Evolutionary conservation across 2,329 filamentous ascomycete species (phyloP), one percentile per base, ranked within the genome.

Genomic region (Aspergillus persii): DNA sequence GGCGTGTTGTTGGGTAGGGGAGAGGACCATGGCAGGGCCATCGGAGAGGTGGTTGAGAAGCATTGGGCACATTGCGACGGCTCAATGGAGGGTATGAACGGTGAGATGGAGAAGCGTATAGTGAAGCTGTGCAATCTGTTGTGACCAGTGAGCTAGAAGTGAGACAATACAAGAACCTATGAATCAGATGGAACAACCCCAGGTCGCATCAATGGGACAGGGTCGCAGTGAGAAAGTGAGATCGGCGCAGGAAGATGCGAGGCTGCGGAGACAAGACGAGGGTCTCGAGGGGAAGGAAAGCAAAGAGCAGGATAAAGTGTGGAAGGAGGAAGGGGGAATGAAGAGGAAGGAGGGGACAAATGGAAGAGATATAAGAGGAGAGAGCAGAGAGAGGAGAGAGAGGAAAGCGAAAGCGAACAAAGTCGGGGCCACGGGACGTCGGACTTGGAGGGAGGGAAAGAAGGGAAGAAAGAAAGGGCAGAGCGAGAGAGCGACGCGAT

Each of bases 1-100:
- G 61, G 70, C 66, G 66, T 74, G 73, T 66, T 75, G 70, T 62
- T 75, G 75, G 68, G 69, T 68, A 64, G 74, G 74, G 66, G 76
- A 72, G 30, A 77, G 71, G 66, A 75, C 71, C 69, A 77, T 73
- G 53, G 74, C 68, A 50, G 76, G 76, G 54, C 76, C 76, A 61
- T 77, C 72, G 58, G 74, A 73, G 55, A 74, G 65, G 60, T 67
- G 67, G 67, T 72, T 72, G 62, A 74, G 68, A 57, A 78, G 68
- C 68, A 75, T 73, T 52, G 74, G 75, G 62, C 68, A 72, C 74
- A 78, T 77, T 44, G 41, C 68, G 61, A 51, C 44, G 26, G 50
- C 31, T 51, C 30, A 41, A 18, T 30, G 27, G 31, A 26, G 41
- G 18, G 18, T 41, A 33, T 33, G 29, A 15, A 11, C 8, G 49